Base-by-base conservation (phyloP, 78 protist genomes). In the Dictyostelium firmibasis region DNA sequence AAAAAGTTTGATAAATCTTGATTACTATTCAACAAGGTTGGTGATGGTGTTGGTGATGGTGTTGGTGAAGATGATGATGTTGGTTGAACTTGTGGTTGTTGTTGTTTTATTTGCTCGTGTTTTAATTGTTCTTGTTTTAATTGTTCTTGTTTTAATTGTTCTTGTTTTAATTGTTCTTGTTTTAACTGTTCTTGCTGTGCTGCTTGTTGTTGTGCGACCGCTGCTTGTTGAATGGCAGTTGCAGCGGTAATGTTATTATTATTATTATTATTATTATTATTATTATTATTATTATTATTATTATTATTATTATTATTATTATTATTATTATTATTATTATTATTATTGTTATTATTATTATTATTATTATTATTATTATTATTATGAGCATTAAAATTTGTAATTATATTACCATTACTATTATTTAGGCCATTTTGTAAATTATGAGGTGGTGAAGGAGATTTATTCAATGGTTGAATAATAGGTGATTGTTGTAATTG, bases 401-500 rank as follows among this genome's bases (percentile, higher is more conserved):
- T 67, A 29, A 67, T 67, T 67, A 67, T 67, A 25, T 67, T 67
- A 25, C 36, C 25, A 10, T 67, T 67, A 27, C 75, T 67, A 67
- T 29, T 75, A 29, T 8, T 29, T 35, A 36, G 20, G 20, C 75
- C 33, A 67, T 29, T 75, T 75, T 20, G 36, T 75, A 36, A 36
- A 36, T 75, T 75, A 13, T 75, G 31, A 4, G 41, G 31, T 36
- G 81, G 81, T 27, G 33, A 27, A 25, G 14, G 50, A 20, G 82
- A 44, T 85, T 85, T 79, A 29, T 76, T 31, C 4, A 4, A 44
- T 47, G 44, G 77, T 43, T 44, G 92, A 41, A 38, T 53, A n/a
- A 3, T 43, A 25, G 70, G 91, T 70, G 41, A 81, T 85, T 85
- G 91, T 84, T 84, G 91, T 83, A 50, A 25, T 44, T 33, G 44